Percentiles rank a stretch among this genome's conserved stretches.
Conservation (phyloP, 1,139 yeast species). For the Yamadazyma triangularis region DNA sequence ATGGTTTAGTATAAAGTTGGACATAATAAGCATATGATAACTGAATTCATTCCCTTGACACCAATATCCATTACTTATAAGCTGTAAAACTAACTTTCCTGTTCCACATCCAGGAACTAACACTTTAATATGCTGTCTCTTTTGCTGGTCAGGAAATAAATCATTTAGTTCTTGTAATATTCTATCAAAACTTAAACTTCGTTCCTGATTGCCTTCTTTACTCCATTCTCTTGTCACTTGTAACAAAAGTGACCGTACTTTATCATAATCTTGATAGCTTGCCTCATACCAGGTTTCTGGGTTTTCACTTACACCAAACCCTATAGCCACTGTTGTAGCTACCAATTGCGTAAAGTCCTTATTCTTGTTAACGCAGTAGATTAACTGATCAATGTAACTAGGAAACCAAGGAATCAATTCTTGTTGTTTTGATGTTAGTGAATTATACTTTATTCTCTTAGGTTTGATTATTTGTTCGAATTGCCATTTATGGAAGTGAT, state of each 20-base stretch:
- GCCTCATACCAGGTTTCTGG: constrained; percentile 45
- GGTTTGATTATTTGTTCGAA: constrained; percentile 32
- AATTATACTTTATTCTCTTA: constrained; percentile 22
- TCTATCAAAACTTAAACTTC: constrained; percentile 42
- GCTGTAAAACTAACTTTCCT: constrained; percentile 72
- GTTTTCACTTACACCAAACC: constrained; percentile 49
- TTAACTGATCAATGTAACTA: constrained; percentile 39
- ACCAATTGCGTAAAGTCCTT: constrained; percentile 43
- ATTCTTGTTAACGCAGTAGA: constrained; percentile 46
- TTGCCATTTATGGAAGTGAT: constrained; percentile 32
- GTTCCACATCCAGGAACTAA: constrained; percentile 84
- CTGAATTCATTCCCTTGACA: constrained; percentile 87
- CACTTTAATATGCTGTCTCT: constrained; percentile 40
- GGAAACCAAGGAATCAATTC: constrained; percentile 49
- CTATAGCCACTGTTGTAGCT: constrained; percentile 42
- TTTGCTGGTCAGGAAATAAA: constrained; percentile 35
- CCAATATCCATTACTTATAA: constrained; percentile 61
- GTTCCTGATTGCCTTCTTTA: constrained; percentile 51
- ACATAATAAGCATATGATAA: constrained; percentile 71
- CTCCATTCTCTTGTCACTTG: constrained; percentile 81
- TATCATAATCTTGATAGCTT: constrained; percentile 47
- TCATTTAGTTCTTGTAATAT: constrained; percentile 42
- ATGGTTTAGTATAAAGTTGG: constrained; percentile 60
- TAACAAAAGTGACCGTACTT: constrained; percentile 56
- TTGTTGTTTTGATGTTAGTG: constrained; percentile 38